Conservation (phyloP, 2,329 filamentous ascomycete genomes). For the Mycogone perniciosa region DNA sequence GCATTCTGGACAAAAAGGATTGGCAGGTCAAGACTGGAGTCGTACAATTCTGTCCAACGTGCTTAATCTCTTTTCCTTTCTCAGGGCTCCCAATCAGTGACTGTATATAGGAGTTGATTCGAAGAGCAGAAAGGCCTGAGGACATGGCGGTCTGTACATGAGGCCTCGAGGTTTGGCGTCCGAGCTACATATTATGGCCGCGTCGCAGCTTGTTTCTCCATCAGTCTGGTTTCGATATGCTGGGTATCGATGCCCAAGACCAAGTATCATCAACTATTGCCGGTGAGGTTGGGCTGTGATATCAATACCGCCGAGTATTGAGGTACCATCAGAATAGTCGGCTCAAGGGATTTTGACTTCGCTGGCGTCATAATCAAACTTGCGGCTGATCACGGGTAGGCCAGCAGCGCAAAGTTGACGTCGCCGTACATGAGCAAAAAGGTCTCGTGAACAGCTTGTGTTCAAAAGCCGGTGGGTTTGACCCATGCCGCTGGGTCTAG, state of each 20-base stretch:
- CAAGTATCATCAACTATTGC: conserved; percentile 6
- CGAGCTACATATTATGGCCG: conserved; percentile 10
- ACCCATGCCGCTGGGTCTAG: not conserved
- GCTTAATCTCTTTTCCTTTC: not conserved
- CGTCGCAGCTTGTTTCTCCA: not conserved
- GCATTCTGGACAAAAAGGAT: not conserved
- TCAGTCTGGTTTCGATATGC: conserved; percentile 5
- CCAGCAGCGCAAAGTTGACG: conserved; percentile 2
- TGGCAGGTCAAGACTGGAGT: not conserved
- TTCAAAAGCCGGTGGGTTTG: conserved; percentile 1
- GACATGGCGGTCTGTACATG: not conserved
- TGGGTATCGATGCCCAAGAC: conserved; percentile 21
- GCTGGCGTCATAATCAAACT: not conserved
- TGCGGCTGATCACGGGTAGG: conserved; percentile 5
- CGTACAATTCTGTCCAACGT: not conserved
- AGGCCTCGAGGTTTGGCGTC: conserved; percentile 1
- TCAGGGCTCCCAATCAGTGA: not conserved
- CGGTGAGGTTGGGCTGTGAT: conserved; percentile 19
- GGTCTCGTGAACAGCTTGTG: conserved; percentile 11
- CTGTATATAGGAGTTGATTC: not conserved
- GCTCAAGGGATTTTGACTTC: not conserved
- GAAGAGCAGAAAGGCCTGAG: not conserved
- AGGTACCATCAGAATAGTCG: too few species aligned
- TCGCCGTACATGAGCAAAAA: conserved; percentile 12
- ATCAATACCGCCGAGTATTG: too few species aligned